Evolutionary conservation across 306 rosid genomes (phyloP).

Genomic region (Citrullus colocynthis): DNA sequence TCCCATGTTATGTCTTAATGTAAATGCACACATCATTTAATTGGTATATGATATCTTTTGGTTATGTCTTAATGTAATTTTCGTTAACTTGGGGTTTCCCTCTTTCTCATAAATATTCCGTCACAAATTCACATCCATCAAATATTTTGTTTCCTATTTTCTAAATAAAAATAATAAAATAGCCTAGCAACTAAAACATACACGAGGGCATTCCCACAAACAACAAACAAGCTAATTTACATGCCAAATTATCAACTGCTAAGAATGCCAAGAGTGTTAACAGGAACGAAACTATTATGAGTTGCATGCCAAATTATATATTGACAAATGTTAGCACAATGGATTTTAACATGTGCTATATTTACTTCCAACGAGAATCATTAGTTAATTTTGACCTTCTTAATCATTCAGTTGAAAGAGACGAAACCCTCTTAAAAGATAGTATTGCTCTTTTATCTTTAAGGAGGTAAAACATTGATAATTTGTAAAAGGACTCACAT

Average conservation of each 20-base stretch:
- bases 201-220: background rate
- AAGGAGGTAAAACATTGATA: background rate
- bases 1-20: background rate
- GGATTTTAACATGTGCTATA: background rate
- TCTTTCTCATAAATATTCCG: too few species aligned
- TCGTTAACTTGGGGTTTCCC: background rate
- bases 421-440: background rate
- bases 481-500: slow-evolving; percentile 28
- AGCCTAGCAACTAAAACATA: background rate
- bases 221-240: background rate
- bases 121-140: background rate
- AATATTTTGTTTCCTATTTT: background rate
- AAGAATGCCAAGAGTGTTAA: background rate
- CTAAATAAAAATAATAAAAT: background rate
- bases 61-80: background rate
- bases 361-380: background rate
- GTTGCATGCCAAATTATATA: background rate
- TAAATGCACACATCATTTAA: background rate
- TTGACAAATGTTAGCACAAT: background rate
- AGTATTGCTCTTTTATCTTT: background rate
- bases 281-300: background rate
- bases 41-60: background rate
- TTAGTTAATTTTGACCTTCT: background rate
- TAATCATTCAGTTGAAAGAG: background rate
- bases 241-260: background rate